Evolutionary conservation across 768 basidiomycete genomes (phyloP), one percentile per base, ranked within the genome.

Genomic region (Russula vinacea): DNA sequence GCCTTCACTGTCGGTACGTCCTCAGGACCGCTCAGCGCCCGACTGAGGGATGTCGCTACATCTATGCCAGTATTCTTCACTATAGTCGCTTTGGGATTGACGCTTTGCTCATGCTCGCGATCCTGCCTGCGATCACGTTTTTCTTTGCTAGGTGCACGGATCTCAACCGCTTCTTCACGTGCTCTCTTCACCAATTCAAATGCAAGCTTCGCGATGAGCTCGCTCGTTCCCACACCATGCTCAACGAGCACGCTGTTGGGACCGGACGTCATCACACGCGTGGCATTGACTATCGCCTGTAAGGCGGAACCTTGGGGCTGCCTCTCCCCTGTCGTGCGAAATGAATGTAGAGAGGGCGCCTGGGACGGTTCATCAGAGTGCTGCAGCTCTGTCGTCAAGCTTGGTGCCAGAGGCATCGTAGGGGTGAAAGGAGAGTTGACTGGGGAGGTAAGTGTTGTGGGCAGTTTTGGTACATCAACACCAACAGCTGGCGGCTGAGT

Each of bases 191-290:
- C 81, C 16, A 94, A 81, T 45, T 84, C 81, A 61, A 88, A 77
- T 0, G 92, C 91, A 3, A 91, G 78, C 32, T 74, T 74, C 1
- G 82, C 80, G 42, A 93, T 78, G n/a, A 89, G 76, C 0, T 80
- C 76, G 9, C 82, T 78, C 0, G 86, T 85, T 11, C 88, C 89
- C 4, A 73, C 77, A 0, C 88, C 90, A 62, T 85, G 81, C 72
- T 92, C 88, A 0, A 82, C 80, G 11, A 94, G 81, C 61, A 94
- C 83, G 67, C 89, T 90, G 14, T 81, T 77, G 0, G 91, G 82
- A 68, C 90, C 90, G 2, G 84, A 80, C 0, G 89, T 89, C 90
- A 94, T 92, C n/a, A 93, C 87, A 3, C 92, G 84, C 1, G 88
- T 93, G 1, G 92, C 90, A 60, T 92, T 86, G 19, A 83, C 82